These are phyloP conservation scores for Anthoceros angustus DNA, from an alignment of 225 moss, liverwort and hornwort species.

Conservation along the genomic window DNA sequence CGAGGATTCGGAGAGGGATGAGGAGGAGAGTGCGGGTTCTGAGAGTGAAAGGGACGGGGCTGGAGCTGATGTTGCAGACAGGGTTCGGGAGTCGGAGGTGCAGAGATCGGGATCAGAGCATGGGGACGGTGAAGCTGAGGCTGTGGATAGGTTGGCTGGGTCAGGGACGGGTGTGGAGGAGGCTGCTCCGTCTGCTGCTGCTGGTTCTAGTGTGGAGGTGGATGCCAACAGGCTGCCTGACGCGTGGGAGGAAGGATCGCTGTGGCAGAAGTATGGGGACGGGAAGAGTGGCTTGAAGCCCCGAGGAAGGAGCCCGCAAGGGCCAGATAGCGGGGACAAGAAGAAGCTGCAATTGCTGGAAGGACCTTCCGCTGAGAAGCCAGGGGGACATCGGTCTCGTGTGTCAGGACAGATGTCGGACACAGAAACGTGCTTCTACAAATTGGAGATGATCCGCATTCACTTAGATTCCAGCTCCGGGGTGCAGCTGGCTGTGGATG, in stretches of 20 bases:
- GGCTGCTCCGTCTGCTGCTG: too few relatives aligned
- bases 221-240: too few relatives aligned
- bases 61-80: conserved; percentile 8
- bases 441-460: conserved; percentile 54
- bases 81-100: background rate
- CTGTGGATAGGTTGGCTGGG: too few relatives aligned
- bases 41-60: conserved; percentile 29
- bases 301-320: background rate
- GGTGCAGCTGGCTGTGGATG: conserved; percentile 41
- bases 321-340: background rate
- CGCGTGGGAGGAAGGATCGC: background rate
- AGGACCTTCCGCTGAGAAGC: conserved; percentile 16
- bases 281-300: background rate
- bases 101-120: background rate
- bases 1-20: conserved; percentile 39
- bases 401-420: conserved; percentile 45
- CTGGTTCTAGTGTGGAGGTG: too few relatives aligned
- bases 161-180: too few relatives aligned
- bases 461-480: conserved; percentile 49
- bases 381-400: conserved; percentile 23
- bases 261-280: background rate
- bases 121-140: background rate
- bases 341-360: conserved; percentile 4
- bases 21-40: conserved; percentile 24
- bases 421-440: conserved; percentile 40